These are phyloP conservation scores for Lactarius hatsudake DNA, from an alignment of 768 basidiomycete species.

Conservation along the genomic window DNA sequence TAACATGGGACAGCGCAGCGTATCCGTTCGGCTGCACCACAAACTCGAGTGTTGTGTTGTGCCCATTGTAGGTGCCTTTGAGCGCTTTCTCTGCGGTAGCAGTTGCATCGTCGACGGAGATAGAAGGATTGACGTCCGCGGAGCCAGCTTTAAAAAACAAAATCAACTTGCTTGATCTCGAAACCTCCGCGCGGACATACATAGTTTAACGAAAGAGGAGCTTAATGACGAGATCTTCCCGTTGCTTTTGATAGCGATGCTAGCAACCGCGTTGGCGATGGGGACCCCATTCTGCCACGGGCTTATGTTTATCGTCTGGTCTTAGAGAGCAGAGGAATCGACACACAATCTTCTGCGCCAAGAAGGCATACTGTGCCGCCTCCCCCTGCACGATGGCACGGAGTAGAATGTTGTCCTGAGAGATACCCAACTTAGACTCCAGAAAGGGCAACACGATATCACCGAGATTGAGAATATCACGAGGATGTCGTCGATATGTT, in stretches of 20 bases:
- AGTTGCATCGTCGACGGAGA: constrained; percentile 39
- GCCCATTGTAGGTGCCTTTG: constrained; percentile 41
- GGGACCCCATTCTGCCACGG: constrained; percentile 34
- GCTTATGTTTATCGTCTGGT: neutral
- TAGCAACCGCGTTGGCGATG: constrained; percentile 44
- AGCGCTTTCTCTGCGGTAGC: constrained; percentile 39
- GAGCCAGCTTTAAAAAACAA: constrained; percentile 16
- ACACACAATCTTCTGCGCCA: constrained; percentile 31
- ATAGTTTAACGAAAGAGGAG: constrained; percentile 45
- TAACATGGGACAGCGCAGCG: constrained; percentile 40
- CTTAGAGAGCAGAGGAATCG: neutral
- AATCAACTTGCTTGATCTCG: neutral
- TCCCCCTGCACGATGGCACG: constrained; percentile 27
- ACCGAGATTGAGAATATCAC: constrained; percentile 25
- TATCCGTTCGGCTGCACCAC: constrained; percentile 40
- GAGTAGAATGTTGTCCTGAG: constrained; percentile 21
- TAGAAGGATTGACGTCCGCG: constrained; percentile 37
- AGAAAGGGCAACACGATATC: constrained; percentile 30
- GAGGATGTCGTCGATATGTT: constrained; percentile 21
- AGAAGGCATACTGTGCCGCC: constrained; percentile 26
- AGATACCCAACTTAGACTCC: constrained; percentile 27
- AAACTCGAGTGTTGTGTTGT: constrained; percentile 41
- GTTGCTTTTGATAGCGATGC: constrained; percentile 43
- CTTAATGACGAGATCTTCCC: constrained; percentile 44
- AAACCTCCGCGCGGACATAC: constrained; percentile 30